A percentile compares a stretch with the other conserved stretches of the same genome.
phyloP scores from a whole-genome alignment of 768 basidiomycete species.

The Rubroboletus pulcherrimus region DNA sequence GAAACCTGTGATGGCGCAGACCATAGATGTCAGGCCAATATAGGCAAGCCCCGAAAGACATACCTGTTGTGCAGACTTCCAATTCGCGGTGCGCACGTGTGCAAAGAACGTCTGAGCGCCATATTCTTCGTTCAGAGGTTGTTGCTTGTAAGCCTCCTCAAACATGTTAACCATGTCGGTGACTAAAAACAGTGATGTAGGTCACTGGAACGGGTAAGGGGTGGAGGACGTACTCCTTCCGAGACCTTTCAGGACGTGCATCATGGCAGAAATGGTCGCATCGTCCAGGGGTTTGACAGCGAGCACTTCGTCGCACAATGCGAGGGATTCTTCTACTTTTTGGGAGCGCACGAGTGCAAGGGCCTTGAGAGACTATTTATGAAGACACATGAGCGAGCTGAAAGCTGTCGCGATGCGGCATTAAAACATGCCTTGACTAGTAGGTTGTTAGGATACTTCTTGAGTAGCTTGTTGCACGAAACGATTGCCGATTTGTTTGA shows the following conservation, averaged over 20 bases:
- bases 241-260: slow-evolving; percentile 76
- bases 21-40: neutral
- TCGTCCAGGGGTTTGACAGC: slow-evolving; percentile 71
- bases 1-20: slow-evolving; percentile 49
- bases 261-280: slow-evolving; percentile 71
- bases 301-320: slow-evolving; percentile 77
- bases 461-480: slow-evolving; percentile 81
- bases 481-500: slow-evolving; percentile 86
- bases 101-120: slow-evolving; percentile 84
- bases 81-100: slow-evolving; percentile 71
- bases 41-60: slow-evolving; percentile 1
- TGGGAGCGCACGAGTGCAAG: slow-evolving; percentile 80
- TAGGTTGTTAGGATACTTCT: slow-evolving; percentile 74
- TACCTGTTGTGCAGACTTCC: slow-evolving; percentile 86
- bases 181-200: slow-evolving; percentile 37
- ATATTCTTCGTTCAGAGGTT: slow-evolving; percentile 78
- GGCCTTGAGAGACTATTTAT: slow-evolving; percentile 69
- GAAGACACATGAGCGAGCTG: slow-evolving; percentile 11
- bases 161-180: slow-evolving; percentile 82
- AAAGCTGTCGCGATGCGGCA: neutral
- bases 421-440: slow-evolving; percentile 56
- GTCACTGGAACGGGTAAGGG: neutral
- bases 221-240: slow-evolving; percentile 51
- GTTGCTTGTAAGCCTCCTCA: slow-evolving; percentile 80
- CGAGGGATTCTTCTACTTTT: slow-evolving; percentile 80